Evolutionary conservation across 192 early-diverging fungal species (phyloP).

Genomic region (Backusella liffmaniae): DNA sequence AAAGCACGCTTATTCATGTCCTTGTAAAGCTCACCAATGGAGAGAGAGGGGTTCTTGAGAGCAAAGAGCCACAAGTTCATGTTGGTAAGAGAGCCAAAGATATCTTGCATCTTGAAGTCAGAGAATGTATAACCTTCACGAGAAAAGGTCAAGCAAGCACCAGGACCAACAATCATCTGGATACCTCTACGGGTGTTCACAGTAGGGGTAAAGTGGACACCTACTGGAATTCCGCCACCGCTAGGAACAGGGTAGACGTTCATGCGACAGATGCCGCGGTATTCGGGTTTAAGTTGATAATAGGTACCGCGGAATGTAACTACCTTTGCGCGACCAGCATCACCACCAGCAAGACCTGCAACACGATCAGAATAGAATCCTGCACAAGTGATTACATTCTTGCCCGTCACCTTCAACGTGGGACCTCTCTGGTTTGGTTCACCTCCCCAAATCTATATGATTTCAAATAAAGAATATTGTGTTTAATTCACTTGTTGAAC

Average conservation of each 20-base stretch:
- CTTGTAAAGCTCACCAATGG: constrained; percentile 34
- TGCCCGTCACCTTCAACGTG: constrained; percentile 19
- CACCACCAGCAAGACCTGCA: constrained; percentile 31
- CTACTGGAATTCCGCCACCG: constrained; percentile 36
- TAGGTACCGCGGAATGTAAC: constrained; percentile 38
- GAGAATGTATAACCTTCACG: constrained; percentile 35
- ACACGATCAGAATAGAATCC: constrained; percentile 39
- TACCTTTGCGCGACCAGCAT: constrained; percentile 15
- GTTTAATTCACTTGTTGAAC: background rate
- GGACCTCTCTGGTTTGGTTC: constrained; percentile 34
- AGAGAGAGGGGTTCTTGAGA: constrained; percentile 31
- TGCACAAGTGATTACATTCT: constrained; percentile 39
- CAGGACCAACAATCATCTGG: constrained; percentile 36
- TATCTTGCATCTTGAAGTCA: constrained; percentile 23
- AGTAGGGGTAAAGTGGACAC: constrained; percentile 37
- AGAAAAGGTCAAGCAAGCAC: constrained; percentile 35
- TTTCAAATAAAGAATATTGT: background rate
- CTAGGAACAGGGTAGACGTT: constrained; percentile 40
- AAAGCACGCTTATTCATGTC: constrained; percentile 36
- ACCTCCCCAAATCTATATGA: constrained; percentile 26
- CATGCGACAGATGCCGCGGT: constrained; percentile 29
- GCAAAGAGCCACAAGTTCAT: constrained; percentile 28
- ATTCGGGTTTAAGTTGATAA: constrained; percentile 36
- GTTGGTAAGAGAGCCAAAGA: constrained; percentile 26
- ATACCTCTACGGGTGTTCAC: constrained; percentile 29